phyloP scores from a whole-genome alignment of 2,329 filamentous ascomycete species.

The Bipolaris victoriae region DNA sequence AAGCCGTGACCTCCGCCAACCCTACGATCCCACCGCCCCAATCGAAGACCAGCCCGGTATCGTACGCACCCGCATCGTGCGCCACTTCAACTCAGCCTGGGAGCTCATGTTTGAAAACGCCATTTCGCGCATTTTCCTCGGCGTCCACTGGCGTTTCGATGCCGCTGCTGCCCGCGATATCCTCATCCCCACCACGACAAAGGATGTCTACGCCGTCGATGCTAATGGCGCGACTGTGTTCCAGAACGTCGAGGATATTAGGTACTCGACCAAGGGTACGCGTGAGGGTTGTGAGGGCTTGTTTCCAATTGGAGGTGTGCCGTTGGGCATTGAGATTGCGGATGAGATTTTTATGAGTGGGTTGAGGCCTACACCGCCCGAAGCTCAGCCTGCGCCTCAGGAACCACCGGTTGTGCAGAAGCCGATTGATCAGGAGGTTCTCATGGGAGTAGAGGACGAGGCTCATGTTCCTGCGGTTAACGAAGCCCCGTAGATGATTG shows the following conservation, averaged over 20 bases:
- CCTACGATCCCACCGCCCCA: constrained; percentile 27
- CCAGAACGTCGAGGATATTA: constrained; percentile 18
- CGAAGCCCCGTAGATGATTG: constrained; percentile 2
- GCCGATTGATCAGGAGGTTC: neutral
- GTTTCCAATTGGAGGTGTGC: constrained; percentile 21
- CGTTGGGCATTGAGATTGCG: constrained; percentile 21
- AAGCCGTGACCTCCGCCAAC: constrained; percentile 31
- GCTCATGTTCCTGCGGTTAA: neutral
- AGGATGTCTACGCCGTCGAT: constrained; percentile 19
- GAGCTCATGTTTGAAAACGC: constrained; percentile 39
- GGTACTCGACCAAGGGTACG: constrained; percentile 17
- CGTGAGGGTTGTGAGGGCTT: constrained; percentile 13
- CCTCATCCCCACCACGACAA: constrained; percentile 17
- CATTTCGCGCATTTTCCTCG: constrained; percentile 35
- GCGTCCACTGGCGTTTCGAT: constrained; percentile 40
- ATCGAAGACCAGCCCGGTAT: constrained; percentile 35
- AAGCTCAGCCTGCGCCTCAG: constrained; percentile 13
- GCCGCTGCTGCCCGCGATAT: constrained; percentile 31
- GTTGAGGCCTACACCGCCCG: constrained; percentile 15
- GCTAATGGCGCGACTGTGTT: constrained; percentile 16
- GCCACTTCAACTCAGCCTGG: constrained; percentile 30
- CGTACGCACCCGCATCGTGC: constrained; percentile 29
- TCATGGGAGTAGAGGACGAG: neutral
- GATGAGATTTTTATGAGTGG: constrained; percentile 19
- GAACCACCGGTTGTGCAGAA: neutral